Evolutionary conservation across 768 basidiomycete genomes (phyloP).

Genomic region (Trametes elegans): DNA sequence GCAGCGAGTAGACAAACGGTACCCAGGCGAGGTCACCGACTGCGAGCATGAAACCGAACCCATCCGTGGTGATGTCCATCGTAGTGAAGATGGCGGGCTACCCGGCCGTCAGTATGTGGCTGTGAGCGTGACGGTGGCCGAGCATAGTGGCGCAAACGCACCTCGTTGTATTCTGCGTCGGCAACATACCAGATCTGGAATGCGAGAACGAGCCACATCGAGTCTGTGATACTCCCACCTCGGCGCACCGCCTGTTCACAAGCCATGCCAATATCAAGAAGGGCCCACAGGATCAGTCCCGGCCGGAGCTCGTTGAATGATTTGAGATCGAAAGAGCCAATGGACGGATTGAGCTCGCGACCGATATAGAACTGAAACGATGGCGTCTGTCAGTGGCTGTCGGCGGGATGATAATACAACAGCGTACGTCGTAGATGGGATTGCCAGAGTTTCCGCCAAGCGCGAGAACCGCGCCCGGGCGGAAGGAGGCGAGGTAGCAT

Average conservation of each 20-base stretch:
- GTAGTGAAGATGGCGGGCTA: slow-evolving; percentile 88
- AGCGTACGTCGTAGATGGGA: slow-evolving; percentile 82
- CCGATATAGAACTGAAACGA: slow-evolving; percentile 80
- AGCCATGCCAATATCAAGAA: slow-evolving; percentile 86
- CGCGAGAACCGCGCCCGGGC: slow-evolving; percentile 69
- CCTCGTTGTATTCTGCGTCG: slow-evolving; percentile 91
- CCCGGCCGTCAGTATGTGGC: neutral
- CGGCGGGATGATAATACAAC: neutral
- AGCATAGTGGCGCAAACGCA: slow-evolving; percentile 30
- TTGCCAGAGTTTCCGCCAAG: slow-evolving; percentile 91
- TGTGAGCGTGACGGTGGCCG: no score
- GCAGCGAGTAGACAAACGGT: slow-evolving; percentile 90
- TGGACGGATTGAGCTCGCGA: slow-evolving; percentile 89
- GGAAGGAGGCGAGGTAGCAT: slow-evolving; percentile 73
- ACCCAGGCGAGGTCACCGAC: slow-evolving; percentile 93
- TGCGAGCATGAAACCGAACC: slow-evolving; percentile 97
- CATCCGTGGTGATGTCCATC: slow-evolving; percentile 98
- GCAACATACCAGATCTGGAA: slow-evolving; percentile 88
- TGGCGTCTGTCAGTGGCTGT: neutral
- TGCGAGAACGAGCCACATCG: slow-evolving; percentile 83
- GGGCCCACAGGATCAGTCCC: slow-evolving; percentile 87
- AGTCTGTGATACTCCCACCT: slow-evolving; percentile 78
- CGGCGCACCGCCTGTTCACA: slow-evolving; percentile 87
- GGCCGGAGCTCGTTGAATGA: slow-evolving; percentile 82
- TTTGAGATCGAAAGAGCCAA: slow-evolving; percentile 75